phyloP scores from a whole-genome alignment of 208 protist species.

The Acanthamoeba culbertsoni region DNA sequence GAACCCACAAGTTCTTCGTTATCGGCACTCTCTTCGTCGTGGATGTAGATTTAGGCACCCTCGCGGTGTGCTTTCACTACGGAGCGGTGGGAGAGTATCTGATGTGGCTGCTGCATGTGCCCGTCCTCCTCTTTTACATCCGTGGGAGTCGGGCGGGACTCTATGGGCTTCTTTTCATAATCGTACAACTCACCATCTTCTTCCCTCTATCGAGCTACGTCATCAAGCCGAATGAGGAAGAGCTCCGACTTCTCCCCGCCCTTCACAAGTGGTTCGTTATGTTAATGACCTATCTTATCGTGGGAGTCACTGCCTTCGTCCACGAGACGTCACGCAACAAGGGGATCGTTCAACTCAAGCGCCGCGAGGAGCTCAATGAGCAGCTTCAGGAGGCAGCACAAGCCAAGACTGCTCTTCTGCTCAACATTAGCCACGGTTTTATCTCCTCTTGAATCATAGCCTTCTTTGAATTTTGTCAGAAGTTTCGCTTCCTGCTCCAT shows the following conservation, averaged over 20 bases:
- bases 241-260: background rate
- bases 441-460: background rate
- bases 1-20: background rate
- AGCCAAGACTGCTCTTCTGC: conserved; percentile 41
- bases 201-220: conserved; percentile 14
- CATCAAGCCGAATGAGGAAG: background rate
- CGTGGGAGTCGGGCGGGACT: background rate
- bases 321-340: conserved; percentile 17
- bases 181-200: background rate
- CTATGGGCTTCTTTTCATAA: background rate
- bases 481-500: background rate
- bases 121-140: conserved; percentile 26
- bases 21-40: background rate
- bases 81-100: conserved; percentile 3
- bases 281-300: conserved; percentile 7
- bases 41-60: background rate
- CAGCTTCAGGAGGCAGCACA: conserved; percentile 21
- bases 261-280: conserved; percentile 25
- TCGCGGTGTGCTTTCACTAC: conserved; percentile 6
- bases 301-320: conserved; percentile 7
- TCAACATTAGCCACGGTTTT: conserved; percentile 50
- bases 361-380: background rate
- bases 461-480: background rate
- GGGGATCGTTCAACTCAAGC: background rate
- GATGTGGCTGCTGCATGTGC: conserved; percentile 28